Evolutionary conservation across 352 stramenopile species (phyloP).

Genomic region (Thalassiosira mediterranea): DNA sequence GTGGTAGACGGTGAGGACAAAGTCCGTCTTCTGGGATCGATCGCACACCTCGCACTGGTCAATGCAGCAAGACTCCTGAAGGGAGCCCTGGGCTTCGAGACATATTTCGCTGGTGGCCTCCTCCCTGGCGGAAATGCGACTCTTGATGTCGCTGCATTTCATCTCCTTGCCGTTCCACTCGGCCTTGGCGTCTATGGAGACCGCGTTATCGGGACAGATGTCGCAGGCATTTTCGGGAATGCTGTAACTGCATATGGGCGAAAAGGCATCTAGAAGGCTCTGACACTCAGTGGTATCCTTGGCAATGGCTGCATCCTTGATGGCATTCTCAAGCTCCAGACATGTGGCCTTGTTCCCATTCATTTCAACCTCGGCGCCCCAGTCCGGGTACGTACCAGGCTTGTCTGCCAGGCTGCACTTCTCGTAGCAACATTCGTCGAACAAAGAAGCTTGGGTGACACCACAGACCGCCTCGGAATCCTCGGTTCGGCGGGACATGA

Average conservation of each 20-base stretch:
- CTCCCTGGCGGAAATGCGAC: conserved; percentile 44
- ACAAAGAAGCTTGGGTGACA: conserved; percentile 51
- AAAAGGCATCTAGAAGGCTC: conserved; percentile 54
- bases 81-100: conserved; percentile 32
- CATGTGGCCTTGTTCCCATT: conserved; percentile 57
- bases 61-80: conserved; percentile 49
- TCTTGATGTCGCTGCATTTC: conserved; percentile 58
- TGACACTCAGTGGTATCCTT: conserved; percentile 50
- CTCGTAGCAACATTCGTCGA: conserved; percentile 62
- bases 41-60: conserved; percentile 61
- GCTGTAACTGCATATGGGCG: conserved; percentile 54
- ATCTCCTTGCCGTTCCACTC: conserved; percentile 53
- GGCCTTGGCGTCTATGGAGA: conserved; percentile 33
- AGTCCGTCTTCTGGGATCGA: conserved; percentile 46
- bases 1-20: conserved; percentile 52
- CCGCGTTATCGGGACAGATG: conserved; percentile 55
- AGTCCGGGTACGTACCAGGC: conserved; percentile 54
- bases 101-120: conserved; percentile 47
- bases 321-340: conserved; percentile 58
- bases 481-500: conserved; percentile 52
- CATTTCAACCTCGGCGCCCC: conserved; percentile 56
- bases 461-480: conserved; percentile 51
- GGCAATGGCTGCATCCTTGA: conserved; percentile 54
- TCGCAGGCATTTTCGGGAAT: conserved; percentile 56
- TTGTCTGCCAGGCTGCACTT: conserved; percentile 49